Base-by-base conservation (phyloP, 352 stramenopile genomes). In the Globisporangium radiosum region DNA sequence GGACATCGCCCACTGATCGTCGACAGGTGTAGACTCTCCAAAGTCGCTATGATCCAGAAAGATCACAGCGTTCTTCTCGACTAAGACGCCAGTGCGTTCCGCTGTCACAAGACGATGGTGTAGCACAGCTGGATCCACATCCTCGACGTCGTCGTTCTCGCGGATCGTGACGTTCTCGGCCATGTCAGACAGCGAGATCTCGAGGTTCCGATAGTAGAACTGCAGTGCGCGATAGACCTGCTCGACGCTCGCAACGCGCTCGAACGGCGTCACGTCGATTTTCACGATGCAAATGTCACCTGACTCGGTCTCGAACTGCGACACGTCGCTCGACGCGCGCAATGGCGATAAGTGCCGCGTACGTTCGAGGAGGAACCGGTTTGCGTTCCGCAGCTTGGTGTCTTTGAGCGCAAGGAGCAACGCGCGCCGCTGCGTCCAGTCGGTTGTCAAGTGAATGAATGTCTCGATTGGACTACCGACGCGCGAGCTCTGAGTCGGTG, bases 141-240 rank as follows among this genome's bases (percentile, higher is more conserved):
- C 36, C 7, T 7, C 15, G 13, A 33, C 43, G 71, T 74, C 52
- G 38, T 60, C 55, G 33, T 60, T 54, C 56, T 61, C 56, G 19
- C 56, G 56, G 48, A 61, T 54, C 56, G 47, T 61, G 39, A 61
- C 19, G 36, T 47, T 40, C 14, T 47, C 56, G 1, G 37, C 47
- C 7, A 53, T 38, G 55, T 87, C 77, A 1, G 77, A 76, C 48
- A 80, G 75, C 54, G 70, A 80, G 66, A 87, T 81, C 62, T 87
- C 77, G 7, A 78, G 53, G 47, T 85, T 85, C 43, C 60, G 63
- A 14, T 68, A 69, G 51, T 74, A 76, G 11, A 74, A 71, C 51
- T 65, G 65, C 3, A 81, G 56, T 8, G 78, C 73, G 7, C 76
- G 57, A 25, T 77, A 66, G 3, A 83, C 65, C 5, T 73, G 68